Evolutionary conservation across 2,329 filamentous ascomycete species (phyloP).

Genomic region (Colletotrichum sp.): DNA sequence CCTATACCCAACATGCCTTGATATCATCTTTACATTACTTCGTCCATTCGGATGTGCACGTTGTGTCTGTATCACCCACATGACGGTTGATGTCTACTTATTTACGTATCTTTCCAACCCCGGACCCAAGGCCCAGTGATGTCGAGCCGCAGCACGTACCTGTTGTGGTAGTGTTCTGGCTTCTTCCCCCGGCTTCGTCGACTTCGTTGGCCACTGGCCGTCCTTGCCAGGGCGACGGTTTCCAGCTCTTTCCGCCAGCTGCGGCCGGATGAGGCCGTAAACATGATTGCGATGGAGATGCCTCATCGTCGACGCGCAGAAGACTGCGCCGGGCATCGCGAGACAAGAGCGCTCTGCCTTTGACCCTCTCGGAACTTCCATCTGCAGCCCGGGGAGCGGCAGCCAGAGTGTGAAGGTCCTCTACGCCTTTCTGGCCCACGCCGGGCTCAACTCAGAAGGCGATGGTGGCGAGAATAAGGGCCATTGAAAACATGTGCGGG

Average conservation of each 20-base stretch:
- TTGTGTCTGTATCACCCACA: not conserved
- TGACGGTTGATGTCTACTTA: not conserved
- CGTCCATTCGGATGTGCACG: not conserved
- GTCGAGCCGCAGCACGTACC: not conserved
- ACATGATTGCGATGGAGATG: not conserved
- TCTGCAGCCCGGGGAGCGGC: not conserved
- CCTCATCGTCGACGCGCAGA: not conserved
- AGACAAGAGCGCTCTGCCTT: no score
- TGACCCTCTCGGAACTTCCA: not conserved
- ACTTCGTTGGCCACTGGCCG: not conserved
- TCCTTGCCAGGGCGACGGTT: rapidly evolving
- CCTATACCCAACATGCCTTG: slow-evolving; percentile 7
- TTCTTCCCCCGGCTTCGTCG: not conserved
- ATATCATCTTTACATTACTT: not conserved
- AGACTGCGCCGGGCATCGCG: not conserved
- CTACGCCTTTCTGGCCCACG: not conserved
- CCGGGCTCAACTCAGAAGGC: not conserved
- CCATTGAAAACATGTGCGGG: not conserved
- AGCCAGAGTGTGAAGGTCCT: not conserved
- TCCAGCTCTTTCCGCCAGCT: not conserved
- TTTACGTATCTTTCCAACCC: not conserved
- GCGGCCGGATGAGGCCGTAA: not conserved
- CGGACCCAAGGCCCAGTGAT: not conserved
- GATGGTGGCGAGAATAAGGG: not conserved
- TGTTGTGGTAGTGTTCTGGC: not conserved